A percentile compares a stretch with the other conserved stretches of the same genome.
phyloP scores from a whole-genome alignment of 805 yeast species.

The Metschnikowia lochheadii region DNA sequence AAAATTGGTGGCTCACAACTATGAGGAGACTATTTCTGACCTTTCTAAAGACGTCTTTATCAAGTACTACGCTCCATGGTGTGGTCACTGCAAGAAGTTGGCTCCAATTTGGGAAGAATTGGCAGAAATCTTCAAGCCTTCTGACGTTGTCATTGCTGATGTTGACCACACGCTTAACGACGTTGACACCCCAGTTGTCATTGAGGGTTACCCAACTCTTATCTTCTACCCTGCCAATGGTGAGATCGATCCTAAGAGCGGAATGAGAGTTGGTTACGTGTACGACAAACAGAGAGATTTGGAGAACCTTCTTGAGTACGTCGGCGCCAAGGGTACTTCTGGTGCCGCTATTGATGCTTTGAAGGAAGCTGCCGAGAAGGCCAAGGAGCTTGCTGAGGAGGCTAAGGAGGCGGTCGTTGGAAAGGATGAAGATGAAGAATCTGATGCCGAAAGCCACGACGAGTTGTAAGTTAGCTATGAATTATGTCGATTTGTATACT shows the following conservation, averaged over 20 bases:
- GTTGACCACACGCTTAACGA: conserved; percentile 90
- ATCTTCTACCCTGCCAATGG: conserved; percentile 80
- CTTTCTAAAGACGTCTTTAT: conserved; percentile 67
- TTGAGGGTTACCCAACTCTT: conserved; percentile 90
- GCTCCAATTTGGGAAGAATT: conserved; percentile 88
- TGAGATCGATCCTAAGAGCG: conserved; percentile 38
- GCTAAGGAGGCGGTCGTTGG: conserved; percentile 19
- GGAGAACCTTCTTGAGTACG: conserved; percentile 64
- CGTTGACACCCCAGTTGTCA: conserved; percentile 60
- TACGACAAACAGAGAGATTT: conserved; percentile 72
- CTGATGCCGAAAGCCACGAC: conserved; percentile 28
- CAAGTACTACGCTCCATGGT: conserved; percentile 96
- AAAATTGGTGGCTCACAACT: conserved; percentile 80
- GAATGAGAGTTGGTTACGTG: conserved; percentile 49
- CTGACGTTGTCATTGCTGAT: conserved; percentile 68
- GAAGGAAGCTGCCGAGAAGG: conserved; percentile 11
- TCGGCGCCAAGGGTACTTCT: conserved; percentile 63
- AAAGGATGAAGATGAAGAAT: conserved; percentile 8
- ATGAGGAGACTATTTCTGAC: conserved; percentile 61
- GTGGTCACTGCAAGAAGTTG: conserved; percentile 91
- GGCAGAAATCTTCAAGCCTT: conserved; percentile 61
- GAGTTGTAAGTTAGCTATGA: conserved; percentile 28
- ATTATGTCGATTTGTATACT: background rate
- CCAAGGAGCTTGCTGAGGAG: conserved; percentile 24
- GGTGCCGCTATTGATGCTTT: conserved; percentile 44